phyloP scores from a whole-genome alignment of 305 asterid species.

The Lippia alba region DNA sequence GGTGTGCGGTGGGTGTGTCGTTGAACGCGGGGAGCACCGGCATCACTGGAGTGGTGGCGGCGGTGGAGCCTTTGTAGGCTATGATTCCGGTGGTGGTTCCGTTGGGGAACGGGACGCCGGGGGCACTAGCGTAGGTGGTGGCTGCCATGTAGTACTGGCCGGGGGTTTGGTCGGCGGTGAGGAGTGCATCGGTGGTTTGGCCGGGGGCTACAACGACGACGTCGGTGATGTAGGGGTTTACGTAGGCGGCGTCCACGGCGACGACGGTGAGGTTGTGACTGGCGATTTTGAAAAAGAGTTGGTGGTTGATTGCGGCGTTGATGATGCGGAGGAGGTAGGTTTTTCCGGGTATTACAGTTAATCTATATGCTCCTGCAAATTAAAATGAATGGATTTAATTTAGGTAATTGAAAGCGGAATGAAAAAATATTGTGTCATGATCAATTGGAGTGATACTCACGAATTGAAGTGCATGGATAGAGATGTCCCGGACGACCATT shows the following conservation, averaged over 20 bases:
- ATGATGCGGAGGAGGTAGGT: constrained; percentile 64
- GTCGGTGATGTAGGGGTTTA: constrained; percentile 57
- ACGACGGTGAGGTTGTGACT: constrained; percentile 59
- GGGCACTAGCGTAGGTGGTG: constrained; percentile 47
- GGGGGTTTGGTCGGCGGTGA: constrained; percentile 48
- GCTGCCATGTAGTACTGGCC: constrained; percentile 72
- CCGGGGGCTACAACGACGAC: constrained; percentile 64
- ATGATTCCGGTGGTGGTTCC: constrained; percentile 63
- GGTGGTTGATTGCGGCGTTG: constrained; percentile 77
- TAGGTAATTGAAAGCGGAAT: too few relatives aligned
- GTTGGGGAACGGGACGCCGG: constrained; percentile 42
- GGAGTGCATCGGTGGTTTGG: constrained; percentile 63
- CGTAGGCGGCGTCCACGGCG: constrained; percentile 64
- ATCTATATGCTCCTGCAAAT: constrained; percentile 43
- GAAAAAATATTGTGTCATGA: too few relatives aligned
- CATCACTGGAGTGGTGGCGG: constrained; percentile 44
- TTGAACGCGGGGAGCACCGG: constrained; percentile 65
- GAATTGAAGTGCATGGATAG: constrained; percentile 55
- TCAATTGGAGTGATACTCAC: constrained; percentile 44
- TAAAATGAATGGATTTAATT: too few relatives aligned
- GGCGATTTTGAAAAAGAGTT: constrained; percentile 63
- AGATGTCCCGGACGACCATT: constrained; percentile 63
- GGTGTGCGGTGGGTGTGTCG: constrained; percentile 71
- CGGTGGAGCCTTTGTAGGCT: constrained; percentile 37
- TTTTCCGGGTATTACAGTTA: constrained; percentile 51